Conservation (phyloP, 1,284 basidiomycete species). For the Takashimella koratensis region DNA sequence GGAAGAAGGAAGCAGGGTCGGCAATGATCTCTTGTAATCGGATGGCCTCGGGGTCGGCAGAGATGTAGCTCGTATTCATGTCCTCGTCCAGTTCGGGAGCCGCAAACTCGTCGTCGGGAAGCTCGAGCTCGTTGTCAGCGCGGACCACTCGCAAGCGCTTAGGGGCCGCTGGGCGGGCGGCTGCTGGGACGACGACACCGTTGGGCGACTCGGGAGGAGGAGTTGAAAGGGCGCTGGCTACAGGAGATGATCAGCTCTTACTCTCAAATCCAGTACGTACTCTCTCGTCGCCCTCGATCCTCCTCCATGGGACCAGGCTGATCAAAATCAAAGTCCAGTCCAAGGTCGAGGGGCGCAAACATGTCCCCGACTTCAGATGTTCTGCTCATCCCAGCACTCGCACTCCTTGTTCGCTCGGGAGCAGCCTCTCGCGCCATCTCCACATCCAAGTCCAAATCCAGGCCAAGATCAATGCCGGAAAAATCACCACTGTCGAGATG, state of each 20-base stretch:
- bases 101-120: slow-evolving; percentile 64
- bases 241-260: too few relatives aligned
- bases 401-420: slow-evolving; percentile 2
- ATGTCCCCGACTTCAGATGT: neutral
- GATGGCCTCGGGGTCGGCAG: slow-evolving; percentile 73
- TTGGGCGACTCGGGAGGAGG: slow-evolving; percentile 39
- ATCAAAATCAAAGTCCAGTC: slow-evolving; percentile 43
- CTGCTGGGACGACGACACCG: slow-evolving; percentile 23
- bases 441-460: slow-evolving; percentile 30
- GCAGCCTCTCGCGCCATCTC: slow-evolving; percentile 20
- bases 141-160: slow-evolving; percentile 59
- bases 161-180: slow-evolving; percentile 59
- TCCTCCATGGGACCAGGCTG: slow-evolving; percentile 55
- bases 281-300: slow-evolving; percentile 35
- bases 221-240: slow-evolving; percentile 39
- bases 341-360: slow-evolving; percentile 13
- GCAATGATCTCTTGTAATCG: slow-evolving; percentile 76
- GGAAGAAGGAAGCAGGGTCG: slow-evolving; percentile 78
- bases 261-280: too few relatives aligned
- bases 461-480: slow-evolving; percentile 42
- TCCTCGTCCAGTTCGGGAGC: slow-evolving; percentile 61
- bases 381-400: slow-evolving; percentile 1
- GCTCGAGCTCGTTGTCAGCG: slow-evolving; percentile 71
- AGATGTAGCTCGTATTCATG: slow-evolving; percentile 60
- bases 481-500: slow-evolving; percentile 85